phyloP scores from a whole-genome alignment of 192 early-diverging fungal genomes.

The Chytriomyces sp. region DNA sequence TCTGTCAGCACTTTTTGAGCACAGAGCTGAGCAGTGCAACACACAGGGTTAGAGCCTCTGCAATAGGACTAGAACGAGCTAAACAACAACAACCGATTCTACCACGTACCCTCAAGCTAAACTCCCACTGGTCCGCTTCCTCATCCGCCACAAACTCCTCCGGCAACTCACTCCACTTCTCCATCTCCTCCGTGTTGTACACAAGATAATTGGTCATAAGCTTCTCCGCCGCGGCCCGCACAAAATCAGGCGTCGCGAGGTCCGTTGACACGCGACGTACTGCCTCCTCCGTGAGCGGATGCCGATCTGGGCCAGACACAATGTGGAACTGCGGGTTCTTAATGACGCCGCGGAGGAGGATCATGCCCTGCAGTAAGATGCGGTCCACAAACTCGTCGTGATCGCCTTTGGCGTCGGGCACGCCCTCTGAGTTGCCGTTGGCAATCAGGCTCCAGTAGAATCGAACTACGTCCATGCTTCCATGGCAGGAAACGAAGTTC shows the following conservation, averaged over 20 bases:
- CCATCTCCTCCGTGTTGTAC: constrained; percentile 69
- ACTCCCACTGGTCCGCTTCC: constrained; percentile 85
- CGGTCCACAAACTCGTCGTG: constrained; percentile 19
- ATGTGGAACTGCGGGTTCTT: constrained; percentile 20
- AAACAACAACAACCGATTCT: not conserved
- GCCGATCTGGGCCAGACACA: constrained; percentile 19
- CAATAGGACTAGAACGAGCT: not conserved
- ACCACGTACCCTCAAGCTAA: constrained; percentile 65
- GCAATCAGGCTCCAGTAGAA: constrained; percentile 77
- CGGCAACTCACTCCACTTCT: constrained; percentile 80
- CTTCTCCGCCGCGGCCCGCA: constrained; percentile 65
- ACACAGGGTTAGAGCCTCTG: too few species aligned
- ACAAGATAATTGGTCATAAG: constrained; percentile 77
- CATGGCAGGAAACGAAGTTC: constrained; percentile 64
- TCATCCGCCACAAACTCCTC: constrained; percentile 81
- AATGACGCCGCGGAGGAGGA: constrained; percentile 3
- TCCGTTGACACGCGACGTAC: constrained; percentile 8
- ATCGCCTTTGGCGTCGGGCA: constrained; percentile 1
- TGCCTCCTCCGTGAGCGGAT: constrained; percentile 19
- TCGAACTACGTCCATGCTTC: constrained; percentile 61
- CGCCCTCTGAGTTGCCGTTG: constrained; percentile 5
- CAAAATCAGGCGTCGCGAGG: constrained; percentile 72
- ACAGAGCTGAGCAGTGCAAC: constrained; percentile 57
- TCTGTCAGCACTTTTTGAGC: constrained; percentile 83
- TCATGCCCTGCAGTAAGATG: constrained; percentile 17